Base-by-base conservation (phyloP, 192 early-diverging fungal species). In the Umbelopsis sp. region DNA sequence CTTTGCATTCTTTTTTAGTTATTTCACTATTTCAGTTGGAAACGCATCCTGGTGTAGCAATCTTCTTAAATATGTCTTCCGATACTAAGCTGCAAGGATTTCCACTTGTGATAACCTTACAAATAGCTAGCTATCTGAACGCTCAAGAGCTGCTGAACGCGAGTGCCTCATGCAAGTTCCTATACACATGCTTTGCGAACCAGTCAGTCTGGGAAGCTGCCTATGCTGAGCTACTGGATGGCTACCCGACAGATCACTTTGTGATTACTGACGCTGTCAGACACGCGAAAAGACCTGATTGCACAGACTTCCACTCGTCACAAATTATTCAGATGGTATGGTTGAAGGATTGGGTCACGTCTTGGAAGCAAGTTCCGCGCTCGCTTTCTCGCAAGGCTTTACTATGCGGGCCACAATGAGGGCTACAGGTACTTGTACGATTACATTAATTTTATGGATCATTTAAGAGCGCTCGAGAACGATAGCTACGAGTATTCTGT, bases 141-240 rank as follows among this genome's bases (percentile, higher is more conserved):
- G 22, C 22, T 25, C 23, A 18, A 55, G 25, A 55, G 8, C 30
- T 55, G 22, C 23, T 27, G 20, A 55, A 27, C 22, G 23, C 23
- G 7, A 33, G 25, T 27, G 25, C 25, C 21, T 27, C 52, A 1
- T 55, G 25, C 22, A 30, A 52, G 9, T 55, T 30, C 52, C 27
- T 18, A 13, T 55, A 55, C 52, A 10, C 7, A 11, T 18, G 10
- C 18, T 27, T 55, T 55, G 52, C 20, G 50, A 22, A 21, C n/a
- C 16, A 52, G 50, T 22, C 50, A 52, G 46, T 52, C 9, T 52
- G 50, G 50, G 50, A 52, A 22, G 50, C 20, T 11, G 50, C 50
- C 21, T 52, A 52, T 52, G 9, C 4, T 11, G 21, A 52, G 50
- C 21, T 52, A 11, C 11, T 22, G 20, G 22, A 21, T 21, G 50